Conservation (phyloP, 2,329 filamentous ascomycete genomes). For the Fusarium praegraminearum region DNA sequence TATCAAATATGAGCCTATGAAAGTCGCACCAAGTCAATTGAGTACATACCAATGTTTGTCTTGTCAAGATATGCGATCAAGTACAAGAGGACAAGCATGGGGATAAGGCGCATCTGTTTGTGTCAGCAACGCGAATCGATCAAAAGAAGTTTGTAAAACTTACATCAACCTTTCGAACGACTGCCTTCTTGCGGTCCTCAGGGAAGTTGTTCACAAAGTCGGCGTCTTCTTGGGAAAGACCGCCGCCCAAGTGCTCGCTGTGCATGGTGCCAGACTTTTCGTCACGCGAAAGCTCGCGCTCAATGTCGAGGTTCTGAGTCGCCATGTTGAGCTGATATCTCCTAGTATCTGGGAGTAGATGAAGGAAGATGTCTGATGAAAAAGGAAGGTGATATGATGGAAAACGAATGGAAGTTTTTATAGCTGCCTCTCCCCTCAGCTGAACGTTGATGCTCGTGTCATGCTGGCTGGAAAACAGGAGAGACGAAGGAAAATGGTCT, state of each 20-base stretch:
- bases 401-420: neutral
- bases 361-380: neutral
- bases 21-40: accelerated
- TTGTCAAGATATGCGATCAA: slow-evolving; percentile 24
- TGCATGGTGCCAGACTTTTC: slow-evolving; percentile 46
- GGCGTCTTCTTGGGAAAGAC: neutral
- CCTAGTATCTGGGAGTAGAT: neutral
- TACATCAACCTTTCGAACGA: slow-evolving; percentile 25
- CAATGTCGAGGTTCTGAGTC: slow-evolving; percentile 40
- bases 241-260: slow-evolving; percentile 26
- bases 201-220: slow-evolving; percentile 17
- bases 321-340: slow-evolving; percentile 26
- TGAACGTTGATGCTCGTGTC: neutral
- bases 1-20: neutral
- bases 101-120: slow-evolving; percentile 9
- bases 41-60: slow-evolving; percentile 5
- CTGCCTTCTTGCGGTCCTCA: neutral
- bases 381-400: neutral
- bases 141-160: accelerated
- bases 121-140: neutral
- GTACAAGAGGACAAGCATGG: slow-evolving; percentile 24
- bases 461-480: neutral
- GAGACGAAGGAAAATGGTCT: neutral
- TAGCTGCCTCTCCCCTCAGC: neutral
- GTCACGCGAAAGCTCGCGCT: slow-evolving; percentile 34